A percentile compares a stretch with the other conserved stretches of the same genome.
These are phyloP conservation scores for Aspergillus pseudoviridinutans DNA, from an alignment of 2,329 filamentous ascomycete genomes.

Conservation along the genomic window DNA sequence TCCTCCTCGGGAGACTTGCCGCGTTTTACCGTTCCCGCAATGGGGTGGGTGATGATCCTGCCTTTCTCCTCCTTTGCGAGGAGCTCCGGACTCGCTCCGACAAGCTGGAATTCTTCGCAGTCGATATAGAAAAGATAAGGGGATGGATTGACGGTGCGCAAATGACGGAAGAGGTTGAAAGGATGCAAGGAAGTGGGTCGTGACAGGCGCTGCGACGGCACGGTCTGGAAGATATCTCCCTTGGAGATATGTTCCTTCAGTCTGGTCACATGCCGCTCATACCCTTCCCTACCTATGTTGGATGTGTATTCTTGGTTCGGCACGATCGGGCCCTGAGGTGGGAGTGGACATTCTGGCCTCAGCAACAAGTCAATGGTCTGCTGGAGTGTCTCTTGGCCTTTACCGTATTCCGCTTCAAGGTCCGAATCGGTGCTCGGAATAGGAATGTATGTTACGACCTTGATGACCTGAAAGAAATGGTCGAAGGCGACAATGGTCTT, in stretches of 20 bases:
- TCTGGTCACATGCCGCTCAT: conserved; percentile 79
- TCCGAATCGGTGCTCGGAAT: conserved; percentile 57
- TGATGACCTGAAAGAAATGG: conserved; percentile 87
- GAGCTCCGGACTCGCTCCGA: conserved; percentile 91
- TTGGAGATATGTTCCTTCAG: conserved; percentile 87
- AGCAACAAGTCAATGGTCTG: conserved; percentile 68
- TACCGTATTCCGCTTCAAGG: conserved; percentile 66
- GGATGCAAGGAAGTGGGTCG: conserved; percentile 87
- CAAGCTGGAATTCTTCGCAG: conserved; percentile 87
- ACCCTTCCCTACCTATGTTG: conserved; percentile 84
- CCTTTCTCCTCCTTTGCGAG: conserved; percentile 86
- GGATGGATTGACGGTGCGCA: conserved; percentile 95
- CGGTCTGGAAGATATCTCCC: conserved; percentile 96
- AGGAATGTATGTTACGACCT: conserved; percentile 85
- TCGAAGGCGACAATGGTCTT: conserved; percentile 94
- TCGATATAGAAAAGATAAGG: conserved; percentile 97
- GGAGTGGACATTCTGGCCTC: conserved; percentile 70
- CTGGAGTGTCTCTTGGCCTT: conserved; percentile 61
- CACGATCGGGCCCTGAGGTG: conserved; percentile 68
- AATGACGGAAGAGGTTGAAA: conserved; percentile 95
- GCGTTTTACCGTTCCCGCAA: conserved; percentile 90
- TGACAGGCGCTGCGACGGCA: conserved; percentile 89
- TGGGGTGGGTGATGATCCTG: conserved; percentile 91
- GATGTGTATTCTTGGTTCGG: conserved; percentile 77
- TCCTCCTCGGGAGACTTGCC: conserved; percentile 80